Evolutionary conservation across 2,329 filamentous ascomycete species (phyloP), one percentile per base, ranked within the genome.

Genomic region (Ophiostoma triangulosporum): DNA sequence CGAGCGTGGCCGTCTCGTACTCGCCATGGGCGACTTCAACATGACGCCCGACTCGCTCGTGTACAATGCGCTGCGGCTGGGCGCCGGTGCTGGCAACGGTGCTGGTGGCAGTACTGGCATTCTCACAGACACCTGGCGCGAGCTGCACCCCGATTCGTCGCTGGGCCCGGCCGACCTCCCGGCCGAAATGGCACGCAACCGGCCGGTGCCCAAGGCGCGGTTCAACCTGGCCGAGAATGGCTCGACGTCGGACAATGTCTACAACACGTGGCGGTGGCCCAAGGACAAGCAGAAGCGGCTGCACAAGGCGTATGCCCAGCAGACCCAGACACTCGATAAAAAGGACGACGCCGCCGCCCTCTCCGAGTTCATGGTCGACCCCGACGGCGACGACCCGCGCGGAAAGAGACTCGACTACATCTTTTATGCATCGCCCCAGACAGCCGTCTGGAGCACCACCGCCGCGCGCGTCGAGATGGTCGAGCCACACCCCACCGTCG

Each of bases 381-480:
- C 77, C 0, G 75, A 83, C 48, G 78, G 79, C 0, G 68, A 74
- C 3, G 90, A 96, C 64, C 80, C 80, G 0, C 74, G 73, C 24
- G 91, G 86, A n/a, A 91, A 95, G 66, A 76, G 93, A 22, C 76
- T 97, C 48, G 93, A 98, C 69, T 98, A 98, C 68, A 85, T 98
- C 63, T 97, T 98, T n/a, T 59, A 57, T 24, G 52, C 51, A 11
- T 68, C 83, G 6, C 27, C 51, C 0, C 88, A 60, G 80, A 78
- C 1, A 76, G 77, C 12, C 77, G 74, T 12, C 59, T 96, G 90
- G 89, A 71, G 78, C 12, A 80, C 96, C 55, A 75, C 81, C 56
- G 74, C 77, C 7, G 83, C 79, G 3, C 76, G 80, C 50, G 85
- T 98, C 1, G 83, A 84, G 56, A 88, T 96, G 81, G 83, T 80